Conservation (phyloP, 345 rosid species). For the Mangifera indica region DNA sequence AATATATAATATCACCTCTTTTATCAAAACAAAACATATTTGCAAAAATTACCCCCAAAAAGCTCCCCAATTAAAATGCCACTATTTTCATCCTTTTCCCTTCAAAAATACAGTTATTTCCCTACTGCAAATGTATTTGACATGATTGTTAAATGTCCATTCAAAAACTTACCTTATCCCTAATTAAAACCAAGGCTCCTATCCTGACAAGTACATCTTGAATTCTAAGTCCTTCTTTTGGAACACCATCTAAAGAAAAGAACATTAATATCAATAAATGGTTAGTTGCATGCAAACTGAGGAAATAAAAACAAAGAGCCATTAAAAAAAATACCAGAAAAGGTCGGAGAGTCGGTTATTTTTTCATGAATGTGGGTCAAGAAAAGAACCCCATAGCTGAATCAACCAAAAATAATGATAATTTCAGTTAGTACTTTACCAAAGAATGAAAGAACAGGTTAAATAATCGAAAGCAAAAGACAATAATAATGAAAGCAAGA, state of each 20-base stretch:
- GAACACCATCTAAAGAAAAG: constrained; percentile 85
- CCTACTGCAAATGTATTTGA: too few relatives aligned
- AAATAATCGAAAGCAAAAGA: not conserved
- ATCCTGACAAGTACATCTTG: constrained; percentile 85
- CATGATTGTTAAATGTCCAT: not conserved
- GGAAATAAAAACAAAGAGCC: constrained; percentile 8
- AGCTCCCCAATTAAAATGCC: too few relatives aligned
- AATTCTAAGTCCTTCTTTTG: constrained; percentile 96
- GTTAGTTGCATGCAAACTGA: constrained; percentile 6
- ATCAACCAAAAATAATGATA: not conserved
- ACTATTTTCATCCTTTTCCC: too few relatives aligned
- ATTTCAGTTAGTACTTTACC: constrained; percentile 13
- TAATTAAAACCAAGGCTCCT: constrained; percentile 58
- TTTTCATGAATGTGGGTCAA: constrained; percentile 72
- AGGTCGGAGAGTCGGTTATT: constrained; percentile 54
- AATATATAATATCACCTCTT: too few relatives aligned
- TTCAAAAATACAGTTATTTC: too few relatives aligned
- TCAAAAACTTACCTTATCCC: constrained; percentile 66
- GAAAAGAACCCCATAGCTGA: constrained; percentile 77
- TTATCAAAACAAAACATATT: too few relatives aligned
- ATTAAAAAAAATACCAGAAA: constrained; percentile 51
- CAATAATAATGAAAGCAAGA: not conserved
- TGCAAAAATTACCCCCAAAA: too few relatives aligned
- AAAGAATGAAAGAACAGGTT: constrained; percentile 3
- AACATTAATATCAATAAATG: constrained; percentile 14